Evolutionary conservation across 2,329 filamentous ascomycete genomes (phyloP).

Genomic region (Cladosporium sp.): DNA sequence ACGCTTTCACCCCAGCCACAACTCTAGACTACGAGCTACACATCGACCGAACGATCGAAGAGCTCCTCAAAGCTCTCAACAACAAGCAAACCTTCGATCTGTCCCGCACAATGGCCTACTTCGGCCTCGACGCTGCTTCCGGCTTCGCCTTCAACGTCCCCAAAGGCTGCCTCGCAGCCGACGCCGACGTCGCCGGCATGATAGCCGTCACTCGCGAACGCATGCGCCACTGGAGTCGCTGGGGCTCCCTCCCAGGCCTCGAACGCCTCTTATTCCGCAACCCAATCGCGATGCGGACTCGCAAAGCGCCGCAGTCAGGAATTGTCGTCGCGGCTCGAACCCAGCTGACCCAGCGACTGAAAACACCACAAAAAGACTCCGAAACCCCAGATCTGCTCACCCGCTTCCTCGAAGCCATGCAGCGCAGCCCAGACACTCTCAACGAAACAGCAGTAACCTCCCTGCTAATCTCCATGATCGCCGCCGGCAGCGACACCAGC

Average conservation of each 20-base stretch:
- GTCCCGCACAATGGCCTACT: not conserved
- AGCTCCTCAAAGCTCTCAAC: not conserved
- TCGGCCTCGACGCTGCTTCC: slow-evolving; percentile 4
- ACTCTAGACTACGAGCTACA: not conserved
- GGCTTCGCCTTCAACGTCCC: not conserved
- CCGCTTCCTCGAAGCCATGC: slow-evolving; percentile 7
- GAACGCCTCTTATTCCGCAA: not conserved
- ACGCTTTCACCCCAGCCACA: not conserved
- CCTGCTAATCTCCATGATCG: slow-evolving; percentile 4
- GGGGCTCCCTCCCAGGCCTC: not conserved
- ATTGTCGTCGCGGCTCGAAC: not conserved
- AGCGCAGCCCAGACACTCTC: not conserved
- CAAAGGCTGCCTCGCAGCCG: not conserved
- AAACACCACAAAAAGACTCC: not conserved
- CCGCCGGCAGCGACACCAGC: not conserved
- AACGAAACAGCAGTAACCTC: not conserved
- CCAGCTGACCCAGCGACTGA: not conserved
- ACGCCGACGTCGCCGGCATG: not conserved
- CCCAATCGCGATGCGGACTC: not conserved
- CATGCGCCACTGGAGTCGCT: not conserved
- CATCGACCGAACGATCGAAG: slow-evolving; percentile 7
- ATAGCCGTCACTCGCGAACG: not conserved
- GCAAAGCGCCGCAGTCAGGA: not conserved
- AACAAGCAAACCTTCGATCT: not conserved
- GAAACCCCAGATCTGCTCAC: slow-evolving; percentile 3